Evolutionary conservation across 352 stramenopile species (phyloP), one percentile per base, ranked within the genome.

Genomic region (Globisporangium nagaii): DNA sequence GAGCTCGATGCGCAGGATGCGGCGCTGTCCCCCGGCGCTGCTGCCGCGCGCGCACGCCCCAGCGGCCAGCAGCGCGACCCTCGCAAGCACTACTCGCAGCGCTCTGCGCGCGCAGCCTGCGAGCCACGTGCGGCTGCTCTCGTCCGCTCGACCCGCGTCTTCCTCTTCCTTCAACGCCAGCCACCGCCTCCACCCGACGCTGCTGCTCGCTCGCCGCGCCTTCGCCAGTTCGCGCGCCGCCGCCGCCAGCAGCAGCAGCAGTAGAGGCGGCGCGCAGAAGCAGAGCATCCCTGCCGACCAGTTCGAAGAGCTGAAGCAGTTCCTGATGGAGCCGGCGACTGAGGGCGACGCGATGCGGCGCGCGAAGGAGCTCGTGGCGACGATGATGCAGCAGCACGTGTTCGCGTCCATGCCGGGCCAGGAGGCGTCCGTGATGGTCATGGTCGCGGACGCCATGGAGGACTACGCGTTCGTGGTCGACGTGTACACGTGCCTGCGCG

Each of bases 361-460:
- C 41, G 73, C 68, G 10, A 67, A 63, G 48, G 62, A 69, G 34
- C 75, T 86, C 36, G 75, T 90, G 0, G 42, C 27, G 0, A 43
- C 31, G 1, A 85, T 83, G 66, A 75, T 91, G 72, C 49, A 71
- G 22, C 64, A 53, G n/a, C 72, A 88, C 56, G 66, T 89, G 37
- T 78, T 88, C 56, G 64, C 78, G 12, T 54, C 59, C 20, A 91
- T 89, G 76, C 73, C 70, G 25, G 81, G 81, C 7, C 75, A 87
- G 57, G 81, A 91, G 32, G 75, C 80, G 13, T 84, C 78, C 15
- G 78, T 91, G 17, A 84, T 91, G 74, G 73, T 79, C 56, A 91
- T 91, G 80, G 72, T 89, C 20, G 76, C 78, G 1, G 68, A 88
- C 47, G 75, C 74, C 9, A 70, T 83, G 56, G 46, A 85, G 28